These are phyloP conservation scores for Tephrocybe sp. DNA, from an alignment of 768 basidiomycete species.

Conservation along the genomic window DNA sequence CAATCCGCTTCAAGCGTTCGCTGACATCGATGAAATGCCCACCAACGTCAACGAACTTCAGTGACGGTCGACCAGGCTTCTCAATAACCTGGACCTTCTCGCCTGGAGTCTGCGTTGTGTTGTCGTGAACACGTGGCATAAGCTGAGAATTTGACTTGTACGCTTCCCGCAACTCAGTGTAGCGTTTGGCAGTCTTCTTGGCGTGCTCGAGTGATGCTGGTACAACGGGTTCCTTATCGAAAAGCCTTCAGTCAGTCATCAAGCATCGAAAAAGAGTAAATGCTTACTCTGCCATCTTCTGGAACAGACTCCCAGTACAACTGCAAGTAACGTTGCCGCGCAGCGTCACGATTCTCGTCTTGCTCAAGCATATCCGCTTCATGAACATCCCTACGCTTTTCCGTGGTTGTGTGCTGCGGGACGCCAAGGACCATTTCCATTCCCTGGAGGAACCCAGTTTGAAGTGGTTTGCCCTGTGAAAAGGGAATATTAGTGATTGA, in stretches of 20 bases:
- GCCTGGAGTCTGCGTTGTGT: conserved; percentile 36
- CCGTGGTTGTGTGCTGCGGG: conserved; percentile 14
- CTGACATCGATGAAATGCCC: conserved; percentile 63
- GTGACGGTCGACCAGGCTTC: conserved; percentile 48
- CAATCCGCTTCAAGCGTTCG: conserved; percentile 49
- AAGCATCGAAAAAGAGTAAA: background rate
- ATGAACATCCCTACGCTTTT: conserved; percentile 45
- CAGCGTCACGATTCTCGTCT: conserved; percentile 51
- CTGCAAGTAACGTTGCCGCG: conserved; percentile 65
- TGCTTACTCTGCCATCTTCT: conserved; percentile 61
- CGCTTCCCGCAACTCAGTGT: conserved; percentile 30
- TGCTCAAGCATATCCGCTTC: conserved; percentile 66
- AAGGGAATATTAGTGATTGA: conserved; percentile 3
- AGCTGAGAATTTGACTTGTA: conserved; percentile 39
- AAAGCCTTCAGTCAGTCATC: conserved; percentile 3
- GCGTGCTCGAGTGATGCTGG: conserved; percentile 54
- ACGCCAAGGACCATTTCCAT: conserved; percentile 83
- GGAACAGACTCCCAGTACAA: conserved; percentile 79
- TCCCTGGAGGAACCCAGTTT: conserved; percentile 75
- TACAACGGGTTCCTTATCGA: conserved; percentile 64
- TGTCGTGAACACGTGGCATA: conserved; percentile 37
- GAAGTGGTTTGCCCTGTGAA: conserved; percentile 59
- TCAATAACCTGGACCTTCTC: conserved; percentile 36
- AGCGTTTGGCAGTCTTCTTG: conserved; percentile 36
- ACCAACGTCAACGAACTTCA: conserved; percentile 76